Conservation (phyloP, 257 asterid genomes). For the Jacaranda mimosifolia region DNA sequence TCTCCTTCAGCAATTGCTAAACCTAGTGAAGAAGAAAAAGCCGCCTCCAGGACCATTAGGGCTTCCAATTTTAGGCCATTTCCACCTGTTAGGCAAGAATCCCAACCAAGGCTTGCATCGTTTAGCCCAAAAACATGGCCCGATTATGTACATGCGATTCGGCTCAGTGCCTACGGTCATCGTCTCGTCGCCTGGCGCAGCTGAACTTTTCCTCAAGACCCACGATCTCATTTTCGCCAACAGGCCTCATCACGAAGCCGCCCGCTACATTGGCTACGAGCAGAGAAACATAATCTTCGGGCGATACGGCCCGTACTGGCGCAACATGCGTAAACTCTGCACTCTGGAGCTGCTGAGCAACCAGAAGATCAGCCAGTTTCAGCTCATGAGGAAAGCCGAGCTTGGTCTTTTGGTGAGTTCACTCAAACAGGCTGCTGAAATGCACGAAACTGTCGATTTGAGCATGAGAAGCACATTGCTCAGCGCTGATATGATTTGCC, state of each 20-base stretch:
- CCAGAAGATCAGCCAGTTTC: constrained; percentile 34
- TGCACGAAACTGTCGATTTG: constrained; percentile 16
- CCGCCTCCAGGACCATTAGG: constrained; percentile 37
- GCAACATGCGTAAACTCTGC: constrained; percentile 43
- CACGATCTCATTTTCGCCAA: constrained; percentile 37
- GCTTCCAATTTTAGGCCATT: constrained; percentile 44
- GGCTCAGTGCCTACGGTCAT: constrained; percentile 38
- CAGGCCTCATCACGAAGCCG: constrained; percentile 32
- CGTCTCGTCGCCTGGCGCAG: constrained; percentile 45
- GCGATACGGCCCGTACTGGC: constrained; percentile 46
- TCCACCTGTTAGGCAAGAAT: constrained; percentile 35
- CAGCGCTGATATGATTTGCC: constrained; percentile 34
- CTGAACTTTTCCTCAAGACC: too few species aligned
- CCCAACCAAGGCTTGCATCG: constrained; percentile 39
- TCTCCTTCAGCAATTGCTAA: constrained; percentile 7
- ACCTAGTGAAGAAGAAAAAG: constrained; percentile 9
- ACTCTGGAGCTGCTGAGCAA: constrained; percentile 37
- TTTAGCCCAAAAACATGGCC: constrained; percentile 38
- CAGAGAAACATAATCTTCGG: constrained; percentile 31
- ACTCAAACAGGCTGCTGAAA: constrained; percentile 11
- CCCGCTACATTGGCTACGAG: constrained; percentile 27
- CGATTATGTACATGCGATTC: constrained; percentile 38
- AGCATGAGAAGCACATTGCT: constrained; percentile 18
- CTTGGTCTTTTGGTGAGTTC: not conserved
- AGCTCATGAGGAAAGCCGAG: constrained; percentile 36